Conservation (phyloP, 192 early-diverging fungal species). For the Backusella westeae region DNA sequence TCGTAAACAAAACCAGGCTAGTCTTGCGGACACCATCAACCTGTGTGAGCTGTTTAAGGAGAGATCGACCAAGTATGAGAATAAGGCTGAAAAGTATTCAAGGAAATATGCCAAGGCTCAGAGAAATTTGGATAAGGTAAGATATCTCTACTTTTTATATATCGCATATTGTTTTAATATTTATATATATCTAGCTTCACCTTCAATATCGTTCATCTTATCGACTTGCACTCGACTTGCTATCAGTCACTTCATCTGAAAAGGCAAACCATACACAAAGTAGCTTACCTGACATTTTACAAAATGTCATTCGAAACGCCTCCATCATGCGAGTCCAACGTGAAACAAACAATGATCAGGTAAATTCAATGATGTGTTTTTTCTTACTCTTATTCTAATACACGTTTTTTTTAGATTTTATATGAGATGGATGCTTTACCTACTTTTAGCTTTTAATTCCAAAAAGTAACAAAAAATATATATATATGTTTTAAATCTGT, state of each 20-base stretch:
- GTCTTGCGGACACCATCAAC: not conserved
- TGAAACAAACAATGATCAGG: constrained; percentile 8
- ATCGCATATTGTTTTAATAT: not conserved
- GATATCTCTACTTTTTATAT: no score
- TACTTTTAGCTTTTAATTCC: not conserved
- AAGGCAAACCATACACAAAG: not conserved
- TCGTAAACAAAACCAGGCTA: not conserved
- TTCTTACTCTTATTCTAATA: not conserved
- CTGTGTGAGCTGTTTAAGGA: not conserved
- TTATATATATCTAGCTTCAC: not conserved
- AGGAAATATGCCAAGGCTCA: not conserved
- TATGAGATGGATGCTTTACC: constrained; percentile 11
- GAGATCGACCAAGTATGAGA: not conserved
- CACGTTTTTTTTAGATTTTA: not conserved
- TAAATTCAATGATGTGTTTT: not conserved
- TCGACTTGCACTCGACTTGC: not conserved
- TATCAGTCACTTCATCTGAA: not conserved
- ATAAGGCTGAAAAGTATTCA: not conserved
- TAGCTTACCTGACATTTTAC: constrained; percentile 11
- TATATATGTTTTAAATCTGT: not conserved
- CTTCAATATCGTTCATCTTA: not conserved
- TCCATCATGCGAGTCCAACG: not conserved
- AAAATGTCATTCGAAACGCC: not conserved
- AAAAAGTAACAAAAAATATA: not conserved
- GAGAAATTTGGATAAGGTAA: not conserved